Percentiles rank a stretch among this genome's conserved stretches.
Conservation (phyloP, 139 green algal species). For the Chlorella vulgaris region DNA sequence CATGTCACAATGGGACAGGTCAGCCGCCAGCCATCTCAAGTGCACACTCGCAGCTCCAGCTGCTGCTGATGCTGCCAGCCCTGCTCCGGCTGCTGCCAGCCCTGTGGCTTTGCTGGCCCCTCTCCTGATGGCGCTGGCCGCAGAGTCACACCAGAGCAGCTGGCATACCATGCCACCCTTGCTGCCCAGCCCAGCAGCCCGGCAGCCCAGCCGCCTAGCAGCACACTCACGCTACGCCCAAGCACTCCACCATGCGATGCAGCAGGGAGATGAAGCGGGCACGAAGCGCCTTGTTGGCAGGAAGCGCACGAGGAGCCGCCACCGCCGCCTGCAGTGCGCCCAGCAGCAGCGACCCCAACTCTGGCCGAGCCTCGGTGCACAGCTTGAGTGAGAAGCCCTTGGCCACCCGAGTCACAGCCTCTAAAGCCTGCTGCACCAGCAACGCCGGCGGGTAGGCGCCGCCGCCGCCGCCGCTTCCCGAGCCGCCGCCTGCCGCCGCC, state of each 20-base stretch:
- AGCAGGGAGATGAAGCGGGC: conserved; percentile 78
- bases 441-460: conserved; percentile 12
- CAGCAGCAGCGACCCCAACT: conserved; percentile 58
- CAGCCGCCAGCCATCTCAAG: too few relatives aligned
- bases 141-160: too few relatives aligned
- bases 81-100: not conserved
- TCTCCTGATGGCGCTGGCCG: too few relatives aligned
- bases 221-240: conserved; percentile 47
- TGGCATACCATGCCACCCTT: too few relatives aligned
- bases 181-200: too few relatives aligned
- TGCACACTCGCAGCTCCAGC: too few relatives aligned
- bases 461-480: not conserved
- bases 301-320: conserved; percentile 53
- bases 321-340: conserved; percentile 10
- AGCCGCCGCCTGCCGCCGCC: not conserved
- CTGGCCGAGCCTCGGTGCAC: conserved; percentile 58
- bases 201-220: too few relatives aligned
- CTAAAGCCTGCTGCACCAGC: conserved; percentile 71
- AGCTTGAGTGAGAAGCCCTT: conserved; percentile 81
- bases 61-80: not conserved
- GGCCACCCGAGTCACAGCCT: conserved; percentile 73
- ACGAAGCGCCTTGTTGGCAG: conserved; percentile 64
- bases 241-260: conserved; percentile 87
- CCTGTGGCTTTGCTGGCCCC: not conserved
- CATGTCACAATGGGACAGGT: too few relatives aligned